phyloP scores from a whole-genome alignment of 257 asterid genomes.

The Solanum dulcamara region DNA sequence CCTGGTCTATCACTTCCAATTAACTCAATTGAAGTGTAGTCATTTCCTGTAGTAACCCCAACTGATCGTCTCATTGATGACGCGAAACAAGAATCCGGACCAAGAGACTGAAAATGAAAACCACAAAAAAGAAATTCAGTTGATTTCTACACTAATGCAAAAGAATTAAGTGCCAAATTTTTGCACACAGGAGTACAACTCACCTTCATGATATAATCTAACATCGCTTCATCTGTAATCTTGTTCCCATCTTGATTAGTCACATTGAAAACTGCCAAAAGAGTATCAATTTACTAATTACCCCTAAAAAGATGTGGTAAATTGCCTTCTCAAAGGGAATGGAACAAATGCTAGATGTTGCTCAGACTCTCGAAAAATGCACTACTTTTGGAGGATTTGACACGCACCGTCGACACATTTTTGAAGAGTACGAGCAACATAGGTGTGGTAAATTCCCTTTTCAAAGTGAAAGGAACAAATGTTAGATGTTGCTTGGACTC shows the following conservation, averaged over 20 bases:
- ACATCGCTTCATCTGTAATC: slow-evolving; percentile 7
- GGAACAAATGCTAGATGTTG: not conserved
- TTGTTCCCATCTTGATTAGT: slow-evolving; percentile 19
- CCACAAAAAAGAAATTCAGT: not conserved
- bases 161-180: not conserved
- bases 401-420: not conserved
- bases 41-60: slow-evolving; percentile 35
- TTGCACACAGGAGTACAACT: not conserved
- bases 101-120: slow-evolving; percentile 8
- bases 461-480: not conserved
- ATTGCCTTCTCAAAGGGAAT: not conserved
- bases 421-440: not conserved
- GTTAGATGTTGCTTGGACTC: not conserved
- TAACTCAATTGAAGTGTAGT: slow-evolving; percentile 66
- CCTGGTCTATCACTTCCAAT: slow-evolving; percentile 81
- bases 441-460: not conserved
- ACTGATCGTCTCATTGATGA: slow-evolving; percentile 53
- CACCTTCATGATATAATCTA: slow-evolving; percentile 14
- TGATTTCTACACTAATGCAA: not conserved
- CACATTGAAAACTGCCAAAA: slow-evolving; percentile 17
- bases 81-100: slow-evolving; percentile 11
- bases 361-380: not conserved
- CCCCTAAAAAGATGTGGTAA: not conserved
- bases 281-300: not conserved
- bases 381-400: not conserved